These are phyloP conservation scores for Oryza officinalis DNA, from an alignment of 176 grass and related monocot species.

Conservation along the genomic window DNA sequence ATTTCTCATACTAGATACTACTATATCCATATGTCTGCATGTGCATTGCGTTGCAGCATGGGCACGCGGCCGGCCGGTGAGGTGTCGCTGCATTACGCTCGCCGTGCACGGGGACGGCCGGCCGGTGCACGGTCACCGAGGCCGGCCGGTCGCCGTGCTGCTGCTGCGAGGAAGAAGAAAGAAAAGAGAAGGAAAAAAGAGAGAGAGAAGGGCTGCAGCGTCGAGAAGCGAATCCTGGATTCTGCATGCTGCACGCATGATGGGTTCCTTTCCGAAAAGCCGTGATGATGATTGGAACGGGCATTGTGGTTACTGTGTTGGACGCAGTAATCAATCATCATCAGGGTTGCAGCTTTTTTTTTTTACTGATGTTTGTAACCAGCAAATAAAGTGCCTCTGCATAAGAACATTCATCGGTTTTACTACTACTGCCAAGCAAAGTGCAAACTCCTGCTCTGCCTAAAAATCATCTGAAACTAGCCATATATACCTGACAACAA, in stretches of 20 bases:
- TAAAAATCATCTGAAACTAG: neutral
- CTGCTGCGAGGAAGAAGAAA: neutral
- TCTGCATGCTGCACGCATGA: conserved; percentile 6
- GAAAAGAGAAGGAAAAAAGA: neutral
- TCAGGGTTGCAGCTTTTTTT: neutral
- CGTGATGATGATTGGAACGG: conserved; percentile 42
- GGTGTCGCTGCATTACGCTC: too few relatives aligned
- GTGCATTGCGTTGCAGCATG: too few relatives aligned
- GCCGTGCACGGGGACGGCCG: neutral
- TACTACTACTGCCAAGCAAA: too few relatives aligned
- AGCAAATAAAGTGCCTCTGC: neutral
- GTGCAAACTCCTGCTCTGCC: too few relatives aligned
- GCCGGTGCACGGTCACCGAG: conserved; percentile 20
- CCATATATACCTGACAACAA: neutral
- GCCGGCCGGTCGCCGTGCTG: neutral
- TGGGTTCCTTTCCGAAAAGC: conserved; percentile 33
- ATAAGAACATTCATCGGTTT: neutral
- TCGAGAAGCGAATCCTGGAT: conserved; percentile 34
- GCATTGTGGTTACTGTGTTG: conserved; percentile 19
- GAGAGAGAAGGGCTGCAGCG: neutral
- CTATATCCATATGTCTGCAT: too few relatives aligned
- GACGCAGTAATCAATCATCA: neutral
- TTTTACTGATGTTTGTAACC: neutral
- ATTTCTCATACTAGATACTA: too few relatives aligned
- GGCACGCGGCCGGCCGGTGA: too few relatives aligned